phyloP scores from a whole-genome alignment of 2,329 filamentous ascomycete genomes.

The Stachybotrys chlorohalonatus region DNA sequence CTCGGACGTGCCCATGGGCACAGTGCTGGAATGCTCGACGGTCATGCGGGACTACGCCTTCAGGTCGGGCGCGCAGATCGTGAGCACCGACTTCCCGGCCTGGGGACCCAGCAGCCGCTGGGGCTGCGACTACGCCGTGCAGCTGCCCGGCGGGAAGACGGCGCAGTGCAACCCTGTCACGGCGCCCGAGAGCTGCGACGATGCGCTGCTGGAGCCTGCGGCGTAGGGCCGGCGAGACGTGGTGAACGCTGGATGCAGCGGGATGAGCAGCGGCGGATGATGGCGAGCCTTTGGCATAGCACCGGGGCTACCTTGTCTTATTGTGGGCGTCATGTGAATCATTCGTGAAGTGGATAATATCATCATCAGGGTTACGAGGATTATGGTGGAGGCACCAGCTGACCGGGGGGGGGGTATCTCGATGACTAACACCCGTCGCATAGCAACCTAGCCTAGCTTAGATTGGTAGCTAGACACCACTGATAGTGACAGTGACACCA shows the following conservation, averaged over 20 bases:
- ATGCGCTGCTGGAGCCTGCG: background rate
- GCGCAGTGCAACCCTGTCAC: slow-evolving; percentile 21
- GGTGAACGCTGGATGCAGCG: no score
- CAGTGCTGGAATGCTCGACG: slow-evolving; percentile 30
- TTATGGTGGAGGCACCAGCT: background rate
- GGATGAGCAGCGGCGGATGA: no score
- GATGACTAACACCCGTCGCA: background rate
- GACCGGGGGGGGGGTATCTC: background rate
- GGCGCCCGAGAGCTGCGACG: background rate
- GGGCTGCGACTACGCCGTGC: slow-evolving; percentile 31
- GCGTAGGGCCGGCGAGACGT: background rate
- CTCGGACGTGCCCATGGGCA: slow-evolving; percentile 34
- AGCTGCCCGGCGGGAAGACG: slow-evolving; percentile 10
- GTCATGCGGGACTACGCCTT: slow-evolving; percentile 31
- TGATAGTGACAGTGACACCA: background rate
- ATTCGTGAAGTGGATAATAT: background rate
- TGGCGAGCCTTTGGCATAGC: no score
- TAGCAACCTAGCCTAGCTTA: background rate
- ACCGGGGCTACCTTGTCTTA: no score
- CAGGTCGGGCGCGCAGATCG: slow-evolving; percentile 37
- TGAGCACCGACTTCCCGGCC: slow-evolving; percentile 37
- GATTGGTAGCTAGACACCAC: background rate
- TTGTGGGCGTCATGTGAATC: background rate
- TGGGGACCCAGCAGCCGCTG: slow-evolving; percentile 37
- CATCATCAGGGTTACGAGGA: background rate